A percentile compares a stretch with the other conserved stretches of the same genome.
phyloP scores from a whole-genome alignment of 2,329 filamentous ascomycete genomes.

The Cordyceps farinosa region DNA sequence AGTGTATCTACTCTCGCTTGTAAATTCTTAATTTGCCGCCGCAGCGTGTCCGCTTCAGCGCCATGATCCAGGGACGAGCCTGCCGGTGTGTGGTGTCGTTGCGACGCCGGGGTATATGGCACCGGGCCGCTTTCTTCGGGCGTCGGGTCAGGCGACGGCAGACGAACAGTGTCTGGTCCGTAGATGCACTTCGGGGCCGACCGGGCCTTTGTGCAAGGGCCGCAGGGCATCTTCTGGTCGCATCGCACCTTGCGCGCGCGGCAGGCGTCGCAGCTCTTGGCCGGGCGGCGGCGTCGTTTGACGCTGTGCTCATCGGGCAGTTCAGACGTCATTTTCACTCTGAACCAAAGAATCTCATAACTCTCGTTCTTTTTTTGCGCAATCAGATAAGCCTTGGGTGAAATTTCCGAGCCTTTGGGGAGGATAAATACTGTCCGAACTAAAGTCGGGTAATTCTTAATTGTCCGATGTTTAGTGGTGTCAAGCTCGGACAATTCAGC shows the following conservation, averaged over 20 bases:
- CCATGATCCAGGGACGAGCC: neutral
- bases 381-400: neutral
- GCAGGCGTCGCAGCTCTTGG: conserved; percentile 16
- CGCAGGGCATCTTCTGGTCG: conserved; percentile 10
- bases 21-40: neutral
- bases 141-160: conserved; percentile 1
- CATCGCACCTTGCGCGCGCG: conserved; percentile 14
- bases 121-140: neutral
- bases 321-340: neutral
- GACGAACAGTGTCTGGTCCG: neutral
- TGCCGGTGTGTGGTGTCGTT: neutral
- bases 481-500: conserved; percentile 3
- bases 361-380: neutral
- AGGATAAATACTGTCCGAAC: neutral
- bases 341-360: neutral
- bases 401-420: neutral
- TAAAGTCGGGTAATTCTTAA: neutral
- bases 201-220: conserved; percentile 5
- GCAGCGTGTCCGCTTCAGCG: neutral
- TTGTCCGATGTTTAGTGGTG: neutral
- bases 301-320: neutral
- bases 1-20: neutral
- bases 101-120: neutral
- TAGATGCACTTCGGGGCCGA: conserved; percentile 11
- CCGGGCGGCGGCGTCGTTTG: conserved; percentile 13